A percentile compares a stretch with the other conserved stretches of the same genome.
These are phyloP conservation scores for Pestalotiopsis sp. DNA, from an alignment of 2,329 filamentous ascomycete species.

Conservation along the genomic window DNA sequence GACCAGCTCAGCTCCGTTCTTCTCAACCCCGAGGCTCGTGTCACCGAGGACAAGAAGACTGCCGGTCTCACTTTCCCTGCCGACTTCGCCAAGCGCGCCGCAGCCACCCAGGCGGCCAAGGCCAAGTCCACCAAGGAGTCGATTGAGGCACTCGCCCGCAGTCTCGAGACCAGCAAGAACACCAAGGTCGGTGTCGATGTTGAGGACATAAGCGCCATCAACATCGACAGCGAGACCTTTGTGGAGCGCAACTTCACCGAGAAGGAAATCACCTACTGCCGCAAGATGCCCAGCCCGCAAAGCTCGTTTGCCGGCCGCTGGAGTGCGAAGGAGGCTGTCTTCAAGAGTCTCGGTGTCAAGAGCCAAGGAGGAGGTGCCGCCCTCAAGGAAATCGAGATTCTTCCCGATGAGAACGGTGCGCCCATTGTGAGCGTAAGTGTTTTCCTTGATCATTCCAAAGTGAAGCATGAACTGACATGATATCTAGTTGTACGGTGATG, in stretches of 20 bases:
- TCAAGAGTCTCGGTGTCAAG: slow-evolving; percentile 90
- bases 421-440: slow-evolving; percentile 80
- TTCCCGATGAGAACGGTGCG: slow-evolving; percentile 77
- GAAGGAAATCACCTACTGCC: slow-evolving; percentile 84
- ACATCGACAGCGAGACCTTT: slow-evolving; percentile 93
- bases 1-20: slow-evolving; percentile 85
- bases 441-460: neutral
- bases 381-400: slow-evolving; percentile 93
- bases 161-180: slow-evolving; percentile 48
- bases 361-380: slow-evolving; percentile 88
- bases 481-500: slow-evolving; percentile 78
- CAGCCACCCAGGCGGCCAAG: slow-evolving; percentile 47
- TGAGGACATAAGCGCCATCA: slow-evolving; percentile 83
- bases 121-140: slow-evolving; percentile 70
- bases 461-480: slow-evolving; percentile 36
- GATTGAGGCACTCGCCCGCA: slow-evolving; percentile 74
- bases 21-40: slow-evolving; percentile 90
- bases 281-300: slow-evolving; percentile 74
- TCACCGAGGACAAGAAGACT: slow-evolving; percentile 83
- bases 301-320: slow-evolving; percentile 94
- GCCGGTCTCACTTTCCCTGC: slow-evolving; percentile 73
- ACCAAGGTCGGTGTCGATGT: slow-evolving; percentile 94
- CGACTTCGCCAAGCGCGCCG: slow-evolving; percentile 66
- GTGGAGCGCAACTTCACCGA: slow-evolving; percentile 91
- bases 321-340: slow-evolving; percentile 98